phyloP scores from a whole-genome alignment of 495 filamentous ascomycete genomes.

The Daldinia vernicosa region DNA sequence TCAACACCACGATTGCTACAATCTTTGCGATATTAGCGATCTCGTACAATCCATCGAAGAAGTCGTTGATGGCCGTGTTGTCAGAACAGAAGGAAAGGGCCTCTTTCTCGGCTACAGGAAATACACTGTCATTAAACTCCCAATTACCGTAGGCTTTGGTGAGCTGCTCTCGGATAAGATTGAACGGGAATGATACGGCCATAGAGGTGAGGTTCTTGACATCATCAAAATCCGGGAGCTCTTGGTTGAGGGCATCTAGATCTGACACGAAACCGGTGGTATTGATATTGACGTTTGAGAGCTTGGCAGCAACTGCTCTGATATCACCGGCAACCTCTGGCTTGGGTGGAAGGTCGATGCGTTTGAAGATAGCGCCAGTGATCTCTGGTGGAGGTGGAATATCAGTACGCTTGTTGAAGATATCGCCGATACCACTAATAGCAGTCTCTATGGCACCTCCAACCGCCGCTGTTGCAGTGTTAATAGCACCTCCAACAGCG shows the following conservation, averaged over 20 bases:
- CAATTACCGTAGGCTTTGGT: constrained; percentile 72
- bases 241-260: constrained; percentile 72
- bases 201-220: constrained; percentile 79
- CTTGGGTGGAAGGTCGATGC: constrained; percentile 47
- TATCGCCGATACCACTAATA: constrained; percentile 46
- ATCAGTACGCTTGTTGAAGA: constrained; percentile 48
- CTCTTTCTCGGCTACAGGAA: constrained; percentile 84
- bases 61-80: constrained; percentile 83
- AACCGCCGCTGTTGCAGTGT: constrained; percentile 57
- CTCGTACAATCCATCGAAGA: constrained; percentile 77
- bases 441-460: constrained; percentile 61
- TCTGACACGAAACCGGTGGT: constrained; percentile 69
- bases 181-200: constrained; percentile 79
- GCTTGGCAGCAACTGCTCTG: constrained; percentile 51
- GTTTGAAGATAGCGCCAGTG: constrained; percentile 51
- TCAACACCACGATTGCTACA: constrained; percentile 75
- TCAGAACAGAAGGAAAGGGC: constrained; percentile 86
- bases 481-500: constrained; percentile 58
- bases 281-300: constrained; percentile 75
- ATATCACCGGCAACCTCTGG: constrained; percentile 69
- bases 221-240: constrained; percentile 82
- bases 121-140: constrained; percentile 75
- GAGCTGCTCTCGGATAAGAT: constrained; percentile 74
- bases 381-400: constrained; percentile 65
- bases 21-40: constrained; percentile 70